phyloP scores from a whole-genome alignment of 1,139 yeast species.

The Hemisphaericaspora xylanilytica region DNA sequence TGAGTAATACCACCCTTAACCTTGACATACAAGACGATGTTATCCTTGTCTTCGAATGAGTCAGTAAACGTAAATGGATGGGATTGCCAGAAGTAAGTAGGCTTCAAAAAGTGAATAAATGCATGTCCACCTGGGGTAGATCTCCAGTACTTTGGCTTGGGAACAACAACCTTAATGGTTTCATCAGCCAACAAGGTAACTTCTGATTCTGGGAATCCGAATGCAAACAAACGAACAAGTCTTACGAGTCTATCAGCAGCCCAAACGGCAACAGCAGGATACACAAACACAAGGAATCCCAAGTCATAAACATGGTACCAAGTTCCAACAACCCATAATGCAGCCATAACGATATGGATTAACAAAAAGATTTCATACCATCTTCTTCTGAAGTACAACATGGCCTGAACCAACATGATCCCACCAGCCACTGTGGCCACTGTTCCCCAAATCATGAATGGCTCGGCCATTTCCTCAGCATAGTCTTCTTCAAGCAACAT shows the following conservation, averaged over 20 bases:
- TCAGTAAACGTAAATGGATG: conserved; percentile 42
- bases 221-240: conserved; percentile 28
- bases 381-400: conserved; percentile 37
- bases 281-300: conserved; percentile 40
- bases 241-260: conserved; percentile 41
- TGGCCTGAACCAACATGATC: conserved; percentile 35
- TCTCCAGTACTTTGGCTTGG: conserved; percentile 42
- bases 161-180: conserved; percentile 39
- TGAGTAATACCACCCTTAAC: conserved; percentile 41
- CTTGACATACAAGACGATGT: conserved; percentile 30
- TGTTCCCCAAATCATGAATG: conserved; percentile 31
- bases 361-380: conserved; percentile 45
- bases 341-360: conserved; percentile 42
- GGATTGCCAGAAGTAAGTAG: conserved; percentile 42
- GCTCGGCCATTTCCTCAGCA: conserved; percentile 16
- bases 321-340: conserved; percentile 40
- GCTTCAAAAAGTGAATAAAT: conserved; percentile 43
- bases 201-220: conserved; percentile 40
- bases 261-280: conserved; percentile 45
- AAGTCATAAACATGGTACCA: conserved; percentile 41
- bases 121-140: conserved; percentile 53
- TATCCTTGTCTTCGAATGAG: conserved; percentile 19
- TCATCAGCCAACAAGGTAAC: conserved; percentile 35
- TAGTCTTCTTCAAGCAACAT: conserved; percentile 16
- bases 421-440: conserved; percentile 33